Base-by-base conservation (phyloP, 306 rosid genomes). In the Castanospermum australe region DNA sequence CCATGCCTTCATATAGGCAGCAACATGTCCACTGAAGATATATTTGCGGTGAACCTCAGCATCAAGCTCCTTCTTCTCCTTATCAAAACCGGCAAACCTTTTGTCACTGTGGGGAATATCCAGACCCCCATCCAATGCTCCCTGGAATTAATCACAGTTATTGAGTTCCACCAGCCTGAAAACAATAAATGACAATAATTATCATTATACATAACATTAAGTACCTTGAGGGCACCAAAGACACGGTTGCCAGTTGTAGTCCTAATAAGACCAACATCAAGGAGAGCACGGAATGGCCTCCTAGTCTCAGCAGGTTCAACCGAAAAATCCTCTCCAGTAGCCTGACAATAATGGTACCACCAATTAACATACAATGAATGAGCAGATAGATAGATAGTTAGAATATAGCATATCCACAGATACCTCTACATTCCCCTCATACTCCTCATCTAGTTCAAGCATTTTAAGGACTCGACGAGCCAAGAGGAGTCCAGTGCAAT, bases 221-320 rank as follows among this genome's bases (percentile, higher is more conserved):
- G 24, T 54, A 88, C 87, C 89, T 87, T 92, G n/a, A 93, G 90
- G 65, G 98, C 97, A 88, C 97, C 98, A 38, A 93, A 93, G 6
- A 93, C 89, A 44, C 98, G 90, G 10, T 93, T 91, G 18, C 98
- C 98, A 4, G 98, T 93, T 15, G 98, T 93, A 0, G 98, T 93
- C 82, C 39, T 88, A 14, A 93, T 0, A 54, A 93, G 84, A 64
- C 98, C 98, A 73, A 89, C 98, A 77, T 93, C 98, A 14, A 93
- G 96, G 20, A 93, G 94, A 11, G 98, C 98, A 7, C 98, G 94
- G 92, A 93, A 93, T 8, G 98, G 98, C 83, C 98, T 89, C 83
- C 98, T 84, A 73, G 76, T 86, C 0, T 93, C 98, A 39, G 97
- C 89, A 45, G 98, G 97, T 68, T 93, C 98, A 12, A 93, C 97